These are phyloP conservation scores for Vigna unguiculata DNA, from an alignment of 306 rosid genomes.

Conservation along the genomic window DNA sequence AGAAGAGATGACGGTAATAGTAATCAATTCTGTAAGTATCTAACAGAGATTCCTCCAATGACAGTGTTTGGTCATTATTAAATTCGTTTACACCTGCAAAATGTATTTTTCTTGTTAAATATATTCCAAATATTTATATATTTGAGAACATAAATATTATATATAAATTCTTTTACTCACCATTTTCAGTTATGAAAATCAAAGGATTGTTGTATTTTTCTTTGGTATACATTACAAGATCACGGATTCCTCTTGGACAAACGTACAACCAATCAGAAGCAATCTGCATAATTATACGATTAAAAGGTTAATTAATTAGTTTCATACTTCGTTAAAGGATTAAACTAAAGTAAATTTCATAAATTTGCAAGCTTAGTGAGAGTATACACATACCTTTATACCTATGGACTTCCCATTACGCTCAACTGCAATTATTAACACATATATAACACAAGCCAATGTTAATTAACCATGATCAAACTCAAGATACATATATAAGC, in stretches of 20 bases:
- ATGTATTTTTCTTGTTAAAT: neutral
- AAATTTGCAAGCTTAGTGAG: neutral
- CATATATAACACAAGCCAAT: neutral
- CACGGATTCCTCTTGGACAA: slow-evolving; percentile 62
- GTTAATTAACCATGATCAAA: slow-evolving; percentile 1
- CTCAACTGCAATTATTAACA: slow-evolving; percentile 41
- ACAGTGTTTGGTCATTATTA: slow-evolving; percentile 44
- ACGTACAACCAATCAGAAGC: slow-evolving; percentile 59
- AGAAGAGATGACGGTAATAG: slow-evolving; percentile 55
- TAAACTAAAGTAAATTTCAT: neutral
- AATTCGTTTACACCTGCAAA: slow-evolving; percentile 62
- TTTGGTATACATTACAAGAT: slow-evolving; percentile 54
- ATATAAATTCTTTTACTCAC: slow-evolving; percentile 38
- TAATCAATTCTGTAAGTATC: slow-evolving; percentile 63
- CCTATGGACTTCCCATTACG: slow-evolving; percentile 46
- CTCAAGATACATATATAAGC: neutral
- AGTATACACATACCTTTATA: slow-evolving; percentile 10
- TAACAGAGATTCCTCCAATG: slow-evolving; percentile 50
- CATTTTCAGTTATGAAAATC: slow-evolving; percentile 72
- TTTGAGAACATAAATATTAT: too few relatives aligned
- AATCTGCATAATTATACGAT: slow-evolving; percentile 36
- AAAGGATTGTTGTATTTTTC: slow-evolving; percentile 57
- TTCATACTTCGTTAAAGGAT: neutral
- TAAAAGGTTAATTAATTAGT: too few relatives aligned
- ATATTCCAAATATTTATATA: neutral